Evolutionary conservation across 2,329 filamentous ascomycete genomes (phyloP).

Genomic region (Penicillium sp.): DNA sequence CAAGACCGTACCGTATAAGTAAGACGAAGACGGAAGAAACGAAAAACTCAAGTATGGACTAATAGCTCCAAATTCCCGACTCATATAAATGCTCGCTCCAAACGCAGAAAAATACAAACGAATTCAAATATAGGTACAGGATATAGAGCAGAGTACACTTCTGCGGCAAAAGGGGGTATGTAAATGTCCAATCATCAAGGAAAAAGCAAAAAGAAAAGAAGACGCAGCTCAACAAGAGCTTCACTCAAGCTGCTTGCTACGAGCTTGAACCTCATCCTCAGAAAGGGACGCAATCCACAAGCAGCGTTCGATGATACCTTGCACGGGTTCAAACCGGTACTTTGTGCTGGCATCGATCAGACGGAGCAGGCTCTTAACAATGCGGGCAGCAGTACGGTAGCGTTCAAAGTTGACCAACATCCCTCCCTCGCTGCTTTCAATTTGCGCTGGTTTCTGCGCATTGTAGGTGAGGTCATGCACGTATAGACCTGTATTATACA

Average conservation of each 20-base stretch:
- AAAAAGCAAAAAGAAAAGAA: constrained; percentile 9
- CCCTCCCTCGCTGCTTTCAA: constrained; percentile 48
- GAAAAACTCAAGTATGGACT: constrained; percentile 1
- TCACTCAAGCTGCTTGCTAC: constrained; percentile 45
- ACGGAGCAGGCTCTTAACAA: constrained; percentile 60
- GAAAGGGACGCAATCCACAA: constrained; percentile 60
- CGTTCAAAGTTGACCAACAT: constrained; percentile 63
- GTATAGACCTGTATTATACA: constrained; percentile 49
- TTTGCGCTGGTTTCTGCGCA: constrained; percentile 59
- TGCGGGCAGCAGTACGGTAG: constrained; percentile 60
- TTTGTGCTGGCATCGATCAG: constrained; percentile 61
- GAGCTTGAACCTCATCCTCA: constrained; percentile 53
- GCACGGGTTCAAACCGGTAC: constrained; percentile 56
- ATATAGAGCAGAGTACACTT: constrained; percentile 9
- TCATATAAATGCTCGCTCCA: constrained; percentile 19
- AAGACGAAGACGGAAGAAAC: background rate
- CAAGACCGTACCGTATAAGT: background rate
- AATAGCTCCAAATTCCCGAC: constrained; percentile 10
- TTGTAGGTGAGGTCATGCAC: constrained; percentile 65
- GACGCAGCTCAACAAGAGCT: constrained; percentile 1
- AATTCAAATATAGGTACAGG: constrained; percentile 17
- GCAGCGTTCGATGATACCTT: constrained; percentile 57
- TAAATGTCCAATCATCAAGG: constrained; percentile 18
- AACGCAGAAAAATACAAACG: constrained; percentile 18
- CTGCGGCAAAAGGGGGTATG: constrained; percentile 19